Evolutionary conservation across 2,329 filamentous ascomycete species (phyloP).

Genomic region (Torrubiella hemipterigena): DNA sequence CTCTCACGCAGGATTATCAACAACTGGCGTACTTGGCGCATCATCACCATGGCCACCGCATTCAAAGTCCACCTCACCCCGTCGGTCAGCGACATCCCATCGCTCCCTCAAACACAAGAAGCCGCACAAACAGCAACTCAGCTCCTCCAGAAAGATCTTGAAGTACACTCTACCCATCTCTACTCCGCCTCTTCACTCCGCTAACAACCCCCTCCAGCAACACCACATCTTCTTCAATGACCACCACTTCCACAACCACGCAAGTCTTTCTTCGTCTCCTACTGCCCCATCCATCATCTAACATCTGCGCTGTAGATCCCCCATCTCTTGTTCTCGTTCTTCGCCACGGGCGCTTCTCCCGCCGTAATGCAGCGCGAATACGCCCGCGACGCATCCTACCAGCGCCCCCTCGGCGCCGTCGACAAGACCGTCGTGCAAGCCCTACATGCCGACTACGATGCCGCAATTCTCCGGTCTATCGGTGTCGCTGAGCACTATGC

Average conservation of each 20-base stretch:
- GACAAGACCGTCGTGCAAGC: constrained; percentile 39
- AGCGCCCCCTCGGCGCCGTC: constrained; percentile 38
- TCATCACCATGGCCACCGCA: constrained; percentile 30
- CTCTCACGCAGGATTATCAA: too few species aligned
- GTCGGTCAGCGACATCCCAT: constrained; percentile 37
- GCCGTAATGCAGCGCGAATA: constrained; percentile 51
- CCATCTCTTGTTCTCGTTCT: constrained; percentile 67
- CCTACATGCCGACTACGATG: constrained; percentile 39
- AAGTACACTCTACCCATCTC: constrained; percentile 21
- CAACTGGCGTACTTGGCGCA: too few species aligned
- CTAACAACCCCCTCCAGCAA: constrained; percentile 10
- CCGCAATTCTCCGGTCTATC: constrained; percentile 42
- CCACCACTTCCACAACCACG: constrained; percentile 71
- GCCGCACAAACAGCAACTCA: constrained; percentile 52
- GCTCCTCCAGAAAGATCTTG: constrained; percentile 65
- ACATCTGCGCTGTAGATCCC: constrained; percentile 33
- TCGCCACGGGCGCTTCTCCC: constrained; percentile 57
- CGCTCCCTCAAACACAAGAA: constrained; percentile 36
- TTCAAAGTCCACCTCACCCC: constrained; percentile 34
- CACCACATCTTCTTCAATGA: constrained; percentile 76
- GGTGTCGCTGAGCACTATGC: constrained; percentile 53
- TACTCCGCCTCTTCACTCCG: background rate
- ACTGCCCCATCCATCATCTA: constrained; percentile 1
- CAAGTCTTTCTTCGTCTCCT: constrained; percentile 14
- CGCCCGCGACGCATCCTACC: constrained; percentile 52